These are phyloP conservation scores for Platismatia glauca DNA, from an alignment of 495 filamentous ascomycete species.

Conservation along the genomic window DNA sequence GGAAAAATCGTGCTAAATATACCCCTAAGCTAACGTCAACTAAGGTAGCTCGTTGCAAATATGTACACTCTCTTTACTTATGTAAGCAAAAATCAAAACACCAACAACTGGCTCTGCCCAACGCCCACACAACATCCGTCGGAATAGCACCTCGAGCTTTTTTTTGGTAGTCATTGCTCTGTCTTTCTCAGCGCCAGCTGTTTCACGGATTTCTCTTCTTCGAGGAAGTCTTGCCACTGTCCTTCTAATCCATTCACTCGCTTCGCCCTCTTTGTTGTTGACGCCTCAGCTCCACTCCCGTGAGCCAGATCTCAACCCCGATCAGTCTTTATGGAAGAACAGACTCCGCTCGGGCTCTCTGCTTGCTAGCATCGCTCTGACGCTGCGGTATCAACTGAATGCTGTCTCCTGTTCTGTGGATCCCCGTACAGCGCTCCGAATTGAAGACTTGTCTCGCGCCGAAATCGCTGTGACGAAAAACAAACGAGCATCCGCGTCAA, in stretches of 20 bases:
- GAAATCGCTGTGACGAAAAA: neutral
- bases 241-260: neutral
- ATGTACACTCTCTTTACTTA: too few species aligned
- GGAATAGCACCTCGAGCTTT: neutral
- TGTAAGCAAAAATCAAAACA: neutral
- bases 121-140: neutral
- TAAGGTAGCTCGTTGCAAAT: too few species aligned
- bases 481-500: neutral
- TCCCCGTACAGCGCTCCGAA: neutral
- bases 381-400: neutral
- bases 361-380: neutral
- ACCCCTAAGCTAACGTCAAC: neutral
- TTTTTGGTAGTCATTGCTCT: neutral
- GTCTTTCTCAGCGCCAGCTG: neutral
- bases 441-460: neutral
- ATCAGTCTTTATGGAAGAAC: neutral
- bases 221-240: neutral
- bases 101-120: neutral
- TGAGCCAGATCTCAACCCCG: neutral
- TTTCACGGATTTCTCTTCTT: neutral
- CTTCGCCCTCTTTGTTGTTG: constrained; percentile 2
- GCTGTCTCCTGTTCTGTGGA: neutral
- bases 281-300: neutral
- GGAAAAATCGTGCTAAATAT: neutral
- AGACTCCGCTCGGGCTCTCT: neutral